phyloP scores from a whole-genome alignment of 805 yeast genomes.

The Suhomyces tanzawaensis region DNA sequence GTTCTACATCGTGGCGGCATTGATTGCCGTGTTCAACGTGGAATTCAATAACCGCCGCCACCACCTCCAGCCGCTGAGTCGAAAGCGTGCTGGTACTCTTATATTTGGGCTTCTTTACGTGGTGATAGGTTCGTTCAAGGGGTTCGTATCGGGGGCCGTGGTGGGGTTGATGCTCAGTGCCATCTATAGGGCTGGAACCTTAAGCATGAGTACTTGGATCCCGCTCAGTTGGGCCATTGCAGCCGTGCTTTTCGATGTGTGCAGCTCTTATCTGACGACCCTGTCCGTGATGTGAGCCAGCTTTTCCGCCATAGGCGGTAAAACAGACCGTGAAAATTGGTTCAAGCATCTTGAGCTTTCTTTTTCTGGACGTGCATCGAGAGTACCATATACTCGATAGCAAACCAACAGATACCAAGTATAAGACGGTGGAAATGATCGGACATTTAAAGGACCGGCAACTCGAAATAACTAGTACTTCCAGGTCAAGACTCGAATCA shows the following conservation, averaged over 20 bases:
- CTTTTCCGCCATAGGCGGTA: too few species aligned
- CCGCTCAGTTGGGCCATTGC: constrained; percentile 81
- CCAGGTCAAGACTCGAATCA: too few species aligned
- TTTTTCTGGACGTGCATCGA: too few species aligned
- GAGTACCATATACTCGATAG: too few species aligned
- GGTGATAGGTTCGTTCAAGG: constrained; percentile 59
- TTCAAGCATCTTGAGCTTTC: too few species aligned
- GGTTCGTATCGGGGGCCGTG: constrained; percentile 68
- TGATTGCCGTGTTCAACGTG: constrained; percentile 45
- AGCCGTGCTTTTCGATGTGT: constrained; percentile 62
- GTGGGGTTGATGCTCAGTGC: constrained; percentile 74
- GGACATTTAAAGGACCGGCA: too few species aligned
- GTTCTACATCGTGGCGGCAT: constrained; percentile 64
- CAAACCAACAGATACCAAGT: too few species aligned
- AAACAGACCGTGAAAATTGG: too few species aligned
- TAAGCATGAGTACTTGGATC: constrained; percentile 93
- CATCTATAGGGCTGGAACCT: constrained; percentile 73
- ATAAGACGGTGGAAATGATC: too few species aligned
- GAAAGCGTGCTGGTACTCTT: constrained; percentile 24
- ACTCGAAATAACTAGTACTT: too few species aligned
- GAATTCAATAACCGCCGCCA: constrained; percentile 20
- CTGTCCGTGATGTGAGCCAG: constrained; percentile 16
- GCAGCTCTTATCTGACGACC: constrained; percentile 63
- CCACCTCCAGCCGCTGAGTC: constrained; percentile 9
- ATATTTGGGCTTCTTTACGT: constrained; percentile 48